A percentile compares a stretch with the other conserved stretches of the same genome.
Evolutionary conservation across 495 filamentous ascomycete genomes (phyloP).

Genomic region (Penicillium parvum): DNA sequence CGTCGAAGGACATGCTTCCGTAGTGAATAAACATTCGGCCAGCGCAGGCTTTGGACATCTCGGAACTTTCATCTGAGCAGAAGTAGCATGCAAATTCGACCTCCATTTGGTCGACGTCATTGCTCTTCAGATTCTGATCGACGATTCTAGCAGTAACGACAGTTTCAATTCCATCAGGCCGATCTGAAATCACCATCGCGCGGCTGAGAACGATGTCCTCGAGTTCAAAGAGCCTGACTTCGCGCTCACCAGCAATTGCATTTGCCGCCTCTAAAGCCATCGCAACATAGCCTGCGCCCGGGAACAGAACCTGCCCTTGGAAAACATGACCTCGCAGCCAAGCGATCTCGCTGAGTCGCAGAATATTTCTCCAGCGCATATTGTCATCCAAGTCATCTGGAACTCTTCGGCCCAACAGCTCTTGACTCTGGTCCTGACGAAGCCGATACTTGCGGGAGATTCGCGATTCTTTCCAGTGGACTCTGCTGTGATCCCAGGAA

Average conservation of each 20-base stretch:
- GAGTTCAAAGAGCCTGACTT: conserved; percentile 1
- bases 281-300: conserved; percentile 52
- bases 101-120: neutral
- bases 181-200: conserved; percentile 6
- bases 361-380: conserved; percentile 26
- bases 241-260: neutral
- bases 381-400: conserved; percentile 1
- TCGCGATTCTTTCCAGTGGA: conserved; percentile 45
- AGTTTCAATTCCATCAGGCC: conserved; percentile 25
- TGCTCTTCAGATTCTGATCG: conserved; percentile 2
- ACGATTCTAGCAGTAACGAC: conserved; percentile 25
- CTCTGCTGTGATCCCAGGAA: conserved; percentile 39
- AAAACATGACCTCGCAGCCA: conserved; percentile 36
- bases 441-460: conserved; percentile 17
- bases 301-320: conserved; percentile 46
- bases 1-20: no score
- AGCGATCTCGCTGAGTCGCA: conserved; percentile 24
- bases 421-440: conserved; percentile 11
- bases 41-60: no score
- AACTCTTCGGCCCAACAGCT: conserved; percentile 20
- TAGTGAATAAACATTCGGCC: no score
- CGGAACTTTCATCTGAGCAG: neutral
- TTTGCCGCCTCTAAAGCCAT: conserved; percentile 52
- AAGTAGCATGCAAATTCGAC: conserved; percentile 10
- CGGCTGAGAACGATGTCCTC: neutral